phyloP scores from a whole-genome alignment of 148 eudicot genomes.

The Persicaria maculosa region DNA sequence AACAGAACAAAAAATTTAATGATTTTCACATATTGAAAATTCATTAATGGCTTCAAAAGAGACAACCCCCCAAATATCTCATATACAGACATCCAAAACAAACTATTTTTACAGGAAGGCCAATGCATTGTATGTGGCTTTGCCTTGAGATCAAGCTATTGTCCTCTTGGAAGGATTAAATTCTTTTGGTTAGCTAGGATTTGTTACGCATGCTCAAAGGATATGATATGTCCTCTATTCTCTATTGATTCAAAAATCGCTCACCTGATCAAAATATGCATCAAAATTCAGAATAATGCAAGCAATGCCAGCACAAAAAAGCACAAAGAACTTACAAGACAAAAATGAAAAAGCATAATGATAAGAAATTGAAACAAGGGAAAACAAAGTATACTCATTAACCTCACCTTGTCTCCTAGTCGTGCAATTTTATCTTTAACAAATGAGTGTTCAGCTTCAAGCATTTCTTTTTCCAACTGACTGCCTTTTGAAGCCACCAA shows the following conservation, averaged over 20 bases:
- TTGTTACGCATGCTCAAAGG: background rate
- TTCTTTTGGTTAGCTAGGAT: background rate
- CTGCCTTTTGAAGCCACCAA: conserved; percentile 46
- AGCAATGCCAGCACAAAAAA: background rate
- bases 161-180: background rate
- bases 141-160: background rate
- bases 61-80: background rate
- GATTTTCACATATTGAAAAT: background rate
- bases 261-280: background rate
- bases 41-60: background rate
- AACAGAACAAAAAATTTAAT: conserved; percentile 12
- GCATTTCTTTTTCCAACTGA: conserved; percentile 71
- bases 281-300: background rate
- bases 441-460: conserved; percentile 62
- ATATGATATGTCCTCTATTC: background rate
- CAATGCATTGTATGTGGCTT: background rate
- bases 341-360: background rate
- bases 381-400: background rate
- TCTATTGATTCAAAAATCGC: background rate
- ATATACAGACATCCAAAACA: background rate
- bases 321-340: background rate
- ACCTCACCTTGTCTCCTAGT: conserved; percentile 59
- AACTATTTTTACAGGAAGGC: background rate
- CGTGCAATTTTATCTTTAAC: conserved; percentile 57
- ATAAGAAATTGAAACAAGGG: background rate